phyloP scores from a whole-genome alignment of 2,329 filamentous ascomycete genomes.

The Fusarium incarnatum region DNA sequence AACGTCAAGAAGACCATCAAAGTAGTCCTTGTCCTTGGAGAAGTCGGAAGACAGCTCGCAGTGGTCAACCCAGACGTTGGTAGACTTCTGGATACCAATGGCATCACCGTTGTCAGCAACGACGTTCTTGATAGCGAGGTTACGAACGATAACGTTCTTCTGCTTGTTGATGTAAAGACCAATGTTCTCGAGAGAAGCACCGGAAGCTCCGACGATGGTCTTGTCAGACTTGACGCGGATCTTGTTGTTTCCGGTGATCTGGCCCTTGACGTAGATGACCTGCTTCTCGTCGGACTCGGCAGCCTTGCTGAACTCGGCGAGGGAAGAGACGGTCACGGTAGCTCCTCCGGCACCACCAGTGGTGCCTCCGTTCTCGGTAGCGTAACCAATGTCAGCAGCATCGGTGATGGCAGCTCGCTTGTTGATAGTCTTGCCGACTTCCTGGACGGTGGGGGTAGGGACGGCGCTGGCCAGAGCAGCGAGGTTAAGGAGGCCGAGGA shows the following conservation, averaged over 20 bases:
- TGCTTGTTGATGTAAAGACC: constrained; percentile 65
- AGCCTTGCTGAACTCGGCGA: constrained; percentile 60
- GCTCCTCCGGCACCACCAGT: constrained; percentile 63
- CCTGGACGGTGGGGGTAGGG: constrained; percentile 48
- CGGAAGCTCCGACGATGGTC: constrained; percentile 57
- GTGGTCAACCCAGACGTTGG: constrained; percentile 76
- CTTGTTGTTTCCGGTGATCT: constrained; percentile 54
- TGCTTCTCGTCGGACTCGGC: constrained; percentile 57
- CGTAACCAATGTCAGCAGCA: constrained; percentile 53
- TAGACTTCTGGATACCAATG: constrained; percentile 67
- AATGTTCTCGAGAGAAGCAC: constrained; percentile 56
- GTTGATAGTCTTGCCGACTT: constrained; percentile 45
- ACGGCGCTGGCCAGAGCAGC: constrained; percentile 48
- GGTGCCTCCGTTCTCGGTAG: constrained; percentile 55
- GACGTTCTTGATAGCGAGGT: constrained; percentile 69
- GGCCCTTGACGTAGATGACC: constrained; percentile 57
- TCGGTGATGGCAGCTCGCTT: constrained; percentile 54
- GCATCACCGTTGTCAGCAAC: constrained; percentile 67
- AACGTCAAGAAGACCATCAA: constrained; percentile 73
- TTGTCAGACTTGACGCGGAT: constrained; percentile 59
- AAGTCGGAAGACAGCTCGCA: constrained; percentile 71
- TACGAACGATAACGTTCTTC: constrained; percentile 71
- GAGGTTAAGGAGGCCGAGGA: constrained; percentile 48
- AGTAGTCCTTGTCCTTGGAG: constrained; percentile 74
- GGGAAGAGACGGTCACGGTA: constrained; percentile 58